Evolutionary conservation across 2,329 filamentous ascomycete species (phyloP).

Genomic region (Trichoderma sp.): DNA sequence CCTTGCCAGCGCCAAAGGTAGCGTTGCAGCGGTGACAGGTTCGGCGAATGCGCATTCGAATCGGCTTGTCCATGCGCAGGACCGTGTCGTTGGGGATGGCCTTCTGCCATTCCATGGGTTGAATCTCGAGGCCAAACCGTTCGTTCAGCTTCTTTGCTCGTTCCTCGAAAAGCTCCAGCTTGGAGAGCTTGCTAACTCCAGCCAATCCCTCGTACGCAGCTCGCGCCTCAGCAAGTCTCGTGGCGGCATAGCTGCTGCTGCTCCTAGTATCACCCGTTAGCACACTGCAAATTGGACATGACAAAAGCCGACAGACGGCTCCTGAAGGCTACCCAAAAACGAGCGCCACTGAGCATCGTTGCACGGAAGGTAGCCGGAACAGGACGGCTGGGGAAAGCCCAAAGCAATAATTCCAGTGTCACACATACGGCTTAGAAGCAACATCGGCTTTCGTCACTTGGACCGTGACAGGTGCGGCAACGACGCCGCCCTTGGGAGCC

Average conservation of each 20-base stretch:
- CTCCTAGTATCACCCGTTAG: constrained; percentile 18
- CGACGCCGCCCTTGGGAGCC: not conserved
- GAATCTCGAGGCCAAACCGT: constrained; percentile 58
- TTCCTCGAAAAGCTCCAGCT: constrained; percentile 57
- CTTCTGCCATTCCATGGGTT: constrained; percentile 56
- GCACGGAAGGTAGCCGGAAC: not conserved
- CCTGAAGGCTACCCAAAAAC: not conserved
- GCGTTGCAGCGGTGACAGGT: constrained; percentile 81
- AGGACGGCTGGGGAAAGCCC: not conserved
- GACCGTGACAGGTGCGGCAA: not conserved
- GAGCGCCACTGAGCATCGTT: not conserved
- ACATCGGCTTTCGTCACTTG: not conserved
- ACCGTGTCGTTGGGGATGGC: constrained; percentile 55
- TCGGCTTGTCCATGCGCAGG: constrained; percentile 71
- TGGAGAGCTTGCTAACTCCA: constrained; percentile 48
- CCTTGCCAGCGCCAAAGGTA: constrained; percentile 70
- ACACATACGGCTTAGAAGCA: constrained; percentile 24
- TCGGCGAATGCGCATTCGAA: constrained; percentile 75
- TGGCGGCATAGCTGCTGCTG: not conserved
- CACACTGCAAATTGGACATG: not conserved
- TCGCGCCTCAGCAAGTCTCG: constrained; percentile 33
- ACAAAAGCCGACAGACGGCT: not conserved
- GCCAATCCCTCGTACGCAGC: constrained; percentile 38
- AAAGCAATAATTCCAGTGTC: not conserved
- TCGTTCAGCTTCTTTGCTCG: constrained; percentile 59